phyloP scores from a whole-genome alignment of 78 protist genomes.

The Emiliania huxleyi region DNA sequence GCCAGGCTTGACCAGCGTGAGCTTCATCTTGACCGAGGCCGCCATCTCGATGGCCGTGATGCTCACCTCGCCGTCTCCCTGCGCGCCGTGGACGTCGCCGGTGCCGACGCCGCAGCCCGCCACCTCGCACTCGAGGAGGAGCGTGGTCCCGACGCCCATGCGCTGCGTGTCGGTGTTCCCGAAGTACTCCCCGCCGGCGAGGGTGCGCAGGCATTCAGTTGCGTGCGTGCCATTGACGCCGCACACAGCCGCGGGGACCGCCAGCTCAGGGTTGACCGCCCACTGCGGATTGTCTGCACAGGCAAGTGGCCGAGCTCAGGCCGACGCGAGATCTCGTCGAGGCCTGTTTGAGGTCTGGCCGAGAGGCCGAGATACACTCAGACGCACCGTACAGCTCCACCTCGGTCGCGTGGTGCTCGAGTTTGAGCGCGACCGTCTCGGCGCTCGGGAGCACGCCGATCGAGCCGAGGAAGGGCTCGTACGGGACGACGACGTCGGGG shows the following conservation, averaged over 20 bases:
- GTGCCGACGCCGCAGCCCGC: neutral
- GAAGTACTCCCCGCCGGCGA: neutral
- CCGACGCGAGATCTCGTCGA: neutral
- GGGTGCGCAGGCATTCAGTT: neutral
- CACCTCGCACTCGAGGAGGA: neutral
- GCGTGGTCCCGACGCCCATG: neutral
- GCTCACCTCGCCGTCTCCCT: neutral
- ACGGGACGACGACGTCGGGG: neutral
- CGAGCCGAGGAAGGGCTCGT: neutral
- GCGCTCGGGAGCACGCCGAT: neutral
- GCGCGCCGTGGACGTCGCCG: constrained; percentile 1
- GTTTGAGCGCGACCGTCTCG: neutral
- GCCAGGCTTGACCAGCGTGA: neutral
- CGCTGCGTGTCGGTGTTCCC: neutral
- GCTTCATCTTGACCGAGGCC: neutral
- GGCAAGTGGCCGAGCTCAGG: too few relatives aligned
- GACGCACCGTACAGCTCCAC: neutral
- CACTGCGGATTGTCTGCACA: neutral
- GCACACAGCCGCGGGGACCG: neutral
- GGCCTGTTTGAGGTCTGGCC: neutral
- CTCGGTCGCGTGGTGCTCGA: too few relatives aligned
- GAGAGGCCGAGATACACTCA: neutral
- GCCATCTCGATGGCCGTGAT: neutral
- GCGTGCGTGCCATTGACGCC: neutral
- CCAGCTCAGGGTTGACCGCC: neutral